phyloP scores from a whole-genome alignment of 495 filamentous ascomycete species.

The Saxispiralis lemnorum region DNA sequence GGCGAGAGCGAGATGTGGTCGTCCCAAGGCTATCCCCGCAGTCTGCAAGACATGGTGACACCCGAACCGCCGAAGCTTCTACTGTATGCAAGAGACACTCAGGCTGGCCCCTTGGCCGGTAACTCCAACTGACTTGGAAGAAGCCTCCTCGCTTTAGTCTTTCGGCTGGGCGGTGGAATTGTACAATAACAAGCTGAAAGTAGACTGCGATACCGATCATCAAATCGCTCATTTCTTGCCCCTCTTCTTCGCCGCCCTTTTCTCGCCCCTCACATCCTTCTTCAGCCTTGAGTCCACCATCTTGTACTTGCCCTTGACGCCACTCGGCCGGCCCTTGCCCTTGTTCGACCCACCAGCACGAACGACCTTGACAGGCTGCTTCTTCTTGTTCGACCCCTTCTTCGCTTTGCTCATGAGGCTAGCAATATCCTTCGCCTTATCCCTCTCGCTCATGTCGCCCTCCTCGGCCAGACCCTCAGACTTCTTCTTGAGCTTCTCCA shows the following conservation, averaged over 20 bases:
- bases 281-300: slow-evolving; percentile 95
- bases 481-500: slow-evolving; percentile 95
- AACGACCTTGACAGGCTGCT: slow-evolving; percentile 68
- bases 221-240: slow-evolving; percentile 3
- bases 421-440: slow-evolving; percentile 73
- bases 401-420: slow-evolving; percentile 64
- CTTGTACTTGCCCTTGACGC: slow-evolving; percentile 96
- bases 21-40: too few relatives aligned
- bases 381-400: slow-evolving; percentile 55
- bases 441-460: slow-evolving; percentile 79
- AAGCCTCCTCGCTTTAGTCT: too few relatives aligned
- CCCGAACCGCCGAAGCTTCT: too few relatives aligned
- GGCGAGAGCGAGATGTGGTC: too few relatives aligned
- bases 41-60: too few relatives aligned
- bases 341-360: slow-evolving; percentile 73
- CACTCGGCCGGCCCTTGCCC: slow-evolving; percentile 63
- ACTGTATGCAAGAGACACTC: too few relatives aligned
- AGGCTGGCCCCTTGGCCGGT: too few relatives aligned
- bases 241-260: slow-evolving; percentile 53
- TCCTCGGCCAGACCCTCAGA: slow-evolving; percentile 70
- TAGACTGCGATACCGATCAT: too few relatives aligned
- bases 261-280: slow-evolving; percentile 89
- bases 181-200: too few relatives aligned
- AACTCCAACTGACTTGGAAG: too few relatives aligned
- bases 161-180: too few relatives aligned